Evolutionary conservation across 768 basidiomycete genomes (phyloP), one percentile per base, ranked within the genome.

Genomic region (Podaxis sp.): DNA sequence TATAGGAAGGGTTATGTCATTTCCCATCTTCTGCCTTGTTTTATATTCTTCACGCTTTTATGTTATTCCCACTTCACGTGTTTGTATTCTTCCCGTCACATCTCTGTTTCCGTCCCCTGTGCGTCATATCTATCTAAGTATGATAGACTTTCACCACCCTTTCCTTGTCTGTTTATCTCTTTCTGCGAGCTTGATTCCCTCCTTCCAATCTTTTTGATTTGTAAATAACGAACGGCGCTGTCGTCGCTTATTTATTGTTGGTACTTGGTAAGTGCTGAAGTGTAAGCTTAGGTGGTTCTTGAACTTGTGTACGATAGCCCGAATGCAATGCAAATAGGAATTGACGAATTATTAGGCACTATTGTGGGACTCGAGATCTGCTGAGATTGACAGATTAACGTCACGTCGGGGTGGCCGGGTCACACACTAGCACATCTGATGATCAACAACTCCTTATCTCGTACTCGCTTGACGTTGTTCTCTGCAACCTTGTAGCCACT

Each of bases 131-230:
- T 39, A 59, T 59, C 24, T 15, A 52, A 39, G 22, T 49, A 52
- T 52, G 59, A 39, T 59, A 59, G 49, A 58, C 54, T 52, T 58
- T 63, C 38, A 17, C 40, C 51, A 58, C 44, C 33, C 51, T 51
- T 59, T 59, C 26, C 52, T 52, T 40, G 12, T 58, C 30, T 62
- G 40, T 57, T 57, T 26, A 57, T 59, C 58, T 55, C 46, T 30
- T 12, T 46, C 48, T 44, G 52, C 38, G 42, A 26, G 30, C 33
- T 55, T 57, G 42, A 42, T 22, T 48, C n/a, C 28, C 39, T 13
- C 19, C 19, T 24, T 19, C 15, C 15, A 40, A 26, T 40, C 12
- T 51, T 52, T 64, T 59, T 11, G 15, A 30, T 49, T 38, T 56
- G 49, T 51, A 51, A 40, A 51, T 15, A 51, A 28, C 49, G 49